Percentiles rank a stretch among this genome's conserved stretches.
phyloP scores from a whole-genome alignment of 306 rosid species.

The Abrus pulchellus region DNA sequence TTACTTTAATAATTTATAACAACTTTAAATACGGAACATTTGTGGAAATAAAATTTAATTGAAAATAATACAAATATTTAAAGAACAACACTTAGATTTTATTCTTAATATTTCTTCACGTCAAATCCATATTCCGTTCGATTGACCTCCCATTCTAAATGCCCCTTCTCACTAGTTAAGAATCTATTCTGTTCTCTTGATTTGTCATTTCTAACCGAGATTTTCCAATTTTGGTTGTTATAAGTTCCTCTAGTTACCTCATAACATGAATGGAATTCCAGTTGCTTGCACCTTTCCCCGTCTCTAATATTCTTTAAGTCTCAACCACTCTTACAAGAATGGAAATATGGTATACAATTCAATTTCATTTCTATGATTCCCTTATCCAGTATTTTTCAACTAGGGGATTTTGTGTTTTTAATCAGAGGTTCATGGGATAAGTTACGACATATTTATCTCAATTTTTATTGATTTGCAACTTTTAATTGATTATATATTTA shows the following conservation, averaged over 20 bases:
- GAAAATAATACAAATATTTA: no score
- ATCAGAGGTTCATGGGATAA: no score
- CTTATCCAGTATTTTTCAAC: neutral
- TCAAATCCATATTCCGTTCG: neutral
- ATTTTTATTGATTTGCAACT: no score
- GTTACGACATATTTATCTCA: no score
- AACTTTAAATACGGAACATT: no score
- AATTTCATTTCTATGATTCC: neutral
- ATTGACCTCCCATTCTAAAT: neutral
- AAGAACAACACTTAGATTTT: no score
- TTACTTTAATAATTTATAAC: no score
- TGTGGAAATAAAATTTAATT: no score
- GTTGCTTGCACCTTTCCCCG: neutral
- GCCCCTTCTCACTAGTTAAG: slow-evolving; percentile 2
- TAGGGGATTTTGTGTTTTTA: neutral
- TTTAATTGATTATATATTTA: no score
- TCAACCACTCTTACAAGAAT: neutral
- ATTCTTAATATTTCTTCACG: neutral
- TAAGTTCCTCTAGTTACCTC: neutral
- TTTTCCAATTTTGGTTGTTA: neutral
- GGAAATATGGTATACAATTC: neutral
- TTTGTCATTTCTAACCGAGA: neutral
- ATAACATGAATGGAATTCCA: neutral
- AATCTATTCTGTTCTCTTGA: slow-evolving; percentile 8
- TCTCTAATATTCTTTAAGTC: slow-evolving; percentile 7